Conservation (phyloP, 345 rosid genomes). For the Erodium maritimum region DNA sequence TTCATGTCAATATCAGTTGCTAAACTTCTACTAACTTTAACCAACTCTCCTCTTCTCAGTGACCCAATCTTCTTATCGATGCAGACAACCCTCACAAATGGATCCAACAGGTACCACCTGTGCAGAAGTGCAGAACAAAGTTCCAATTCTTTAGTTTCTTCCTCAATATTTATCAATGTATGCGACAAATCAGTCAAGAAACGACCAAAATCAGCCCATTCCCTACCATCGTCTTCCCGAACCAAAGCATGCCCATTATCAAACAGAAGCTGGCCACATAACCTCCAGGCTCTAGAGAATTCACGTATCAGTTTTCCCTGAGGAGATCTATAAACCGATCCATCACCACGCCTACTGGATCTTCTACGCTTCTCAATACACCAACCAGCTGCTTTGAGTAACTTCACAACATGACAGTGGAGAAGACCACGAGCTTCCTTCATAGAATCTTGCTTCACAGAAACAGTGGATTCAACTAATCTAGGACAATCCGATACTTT, state of each 20-base stretch:
- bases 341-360: conserved; percentile 39
- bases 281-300: conserved; percentile 69
- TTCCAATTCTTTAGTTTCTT: conserved; percentile 33
- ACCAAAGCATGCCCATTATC: conserved; percentile 28
- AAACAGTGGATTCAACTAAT: conserved; percentile 18
- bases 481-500: conserved; percentile 19
- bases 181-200: conserved; percentile 59
- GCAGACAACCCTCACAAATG: conserved; percentile 70
- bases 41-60: conserved; percentile 62
- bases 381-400: conserved; percentile 63
- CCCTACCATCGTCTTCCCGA: conserved; percentile 31
- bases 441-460: conserved; percentile 30
- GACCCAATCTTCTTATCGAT: conserved; percentile 61
- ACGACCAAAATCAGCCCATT: conserved; percentile 56
- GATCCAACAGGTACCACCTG: conserved; percentile 70
- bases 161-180: conserved; percentile 39
- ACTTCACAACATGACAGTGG: conserved; percentile 32
- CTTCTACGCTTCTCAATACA: conserved; percentile 41
- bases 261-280: conserved; percentile 39
- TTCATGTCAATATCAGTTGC: conserved; percentile 15
- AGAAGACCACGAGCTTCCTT: conserved; percentile 70
- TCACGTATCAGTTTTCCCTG: conserved; percentile 54
- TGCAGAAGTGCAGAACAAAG: conserved; percentile 35
- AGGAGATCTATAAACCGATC: conserved; percentile 56
- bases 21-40: conserved; percentile 43